phyloP scores from a whole-genome alignment of 306 rosid genomes.

The Citrullus colocynthis region DNA sequence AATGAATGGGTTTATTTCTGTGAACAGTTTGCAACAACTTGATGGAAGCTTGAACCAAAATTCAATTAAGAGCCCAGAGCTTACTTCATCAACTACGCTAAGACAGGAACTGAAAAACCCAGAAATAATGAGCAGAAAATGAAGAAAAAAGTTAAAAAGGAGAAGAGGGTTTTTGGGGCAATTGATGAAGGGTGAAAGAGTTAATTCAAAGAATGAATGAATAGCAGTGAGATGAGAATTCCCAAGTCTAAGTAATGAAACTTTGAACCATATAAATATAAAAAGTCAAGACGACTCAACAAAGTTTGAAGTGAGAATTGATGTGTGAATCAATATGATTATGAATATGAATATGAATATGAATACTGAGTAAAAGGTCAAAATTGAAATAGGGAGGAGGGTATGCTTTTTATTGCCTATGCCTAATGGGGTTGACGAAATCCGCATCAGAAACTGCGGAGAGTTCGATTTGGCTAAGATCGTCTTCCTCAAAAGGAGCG shows the following conservation, averaged over 20 bases:
- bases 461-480: conserved; percentile 46
- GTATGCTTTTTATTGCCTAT: conserved; percentile 5
- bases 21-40: neutral
- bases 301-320: neutral
- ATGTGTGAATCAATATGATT: neutral
- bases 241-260: neutral
- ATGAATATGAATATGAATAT: too few species aligned
- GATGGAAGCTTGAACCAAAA: conserved; percentile 34
- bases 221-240: neutral
- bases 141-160: neutral
- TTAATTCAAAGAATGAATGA: conserved; percentile 5
- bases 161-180: neutral
- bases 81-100: neutral
- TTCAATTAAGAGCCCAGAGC: conserved; percentile 26
- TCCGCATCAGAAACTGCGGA: conserved; percentile 84
- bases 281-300: neutral
- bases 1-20: neutral
- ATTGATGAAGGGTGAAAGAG: conserved; percentile 1
- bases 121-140: neutral
- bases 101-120: neutral
- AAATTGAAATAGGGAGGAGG: conserved; percentile 2
- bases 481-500: conserved; percentile 63
- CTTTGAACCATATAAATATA: neutral
- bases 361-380: conserved; percentile 13
- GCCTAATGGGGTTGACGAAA: conserved; percentile 33